Evolutionary conservation across 1,284 basidiomycete species (phyloP), one percentile per base, ranked within the genome.

Genomic region (Vanrija humicola): DNA sequence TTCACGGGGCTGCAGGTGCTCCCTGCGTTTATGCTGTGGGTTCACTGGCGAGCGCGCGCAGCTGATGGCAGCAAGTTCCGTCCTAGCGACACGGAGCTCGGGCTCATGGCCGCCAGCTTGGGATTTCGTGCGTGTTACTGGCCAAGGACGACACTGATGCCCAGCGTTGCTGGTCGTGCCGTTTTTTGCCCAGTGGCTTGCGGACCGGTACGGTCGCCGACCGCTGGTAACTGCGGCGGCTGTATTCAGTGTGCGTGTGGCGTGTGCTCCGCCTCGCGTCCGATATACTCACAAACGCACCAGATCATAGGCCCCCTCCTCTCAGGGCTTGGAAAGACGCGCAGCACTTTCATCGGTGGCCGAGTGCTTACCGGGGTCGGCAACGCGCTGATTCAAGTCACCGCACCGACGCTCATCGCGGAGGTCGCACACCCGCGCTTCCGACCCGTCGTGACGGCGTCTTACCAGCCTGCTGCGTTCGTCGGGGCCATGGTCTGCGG

Each of bases 401-500:
- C 86, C 34, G 86, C 86, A 1, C 86, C 87, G 14, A 81, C 88
- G 79, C 74, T 89, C 70, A 83, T 89, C 50, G 84, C 86, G 29
- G 88, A 90, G 69, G 76, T 90, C 21, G 80, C 87, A 0, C 89
- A 89, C 70, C 88, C 88, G 6, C 77, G 81, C 0, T 83, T 89
- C 69, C 85, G 87, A 58, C 85, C 84, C 6, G 81, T 82, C 9
- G 73, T 88, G 45, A 88, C 85, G 5, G 84, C 86, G 3, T 75
- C 83, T 40, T 89, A 88, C 78, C 88, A 89, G 77, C 84, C 85
- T n/a, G 82, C 88, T 49, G 89, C 86, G 86, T 75, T 69, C 56
- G 83, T 85, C 21, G 88, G 87, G 55, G 80, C 86, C 12, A 56
- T 62, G 18, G 44, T 55, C 15, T 79, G 58, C 15, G 58, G 58